Base-by-base conservation (phyloP, 2,329 filamentous ascomycete genomes). In the Fusarium algeriense region DNA sequence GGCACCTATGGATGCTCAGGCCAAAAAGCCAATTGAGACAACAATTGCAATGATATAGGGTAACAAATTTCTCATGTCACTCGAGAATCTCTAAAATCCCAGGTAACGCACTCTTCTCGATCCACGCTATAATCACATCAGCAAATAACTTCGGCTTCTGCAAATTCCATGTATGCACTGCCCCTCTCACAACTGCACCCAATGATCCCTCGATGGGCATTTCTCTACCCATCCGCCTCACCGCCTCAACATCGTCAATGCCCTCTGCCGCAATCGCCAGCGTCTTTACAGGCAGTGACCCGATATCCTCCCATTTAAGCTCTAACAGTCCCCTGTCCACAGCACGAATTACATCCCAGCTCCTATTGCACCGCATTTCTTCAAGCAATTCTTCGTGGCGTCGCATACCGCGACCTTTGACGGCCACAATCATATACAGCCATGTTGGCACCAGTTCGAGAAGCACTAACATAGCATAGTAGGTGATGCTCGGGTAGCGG, bases 81-180 rank as follows among this genome's bases (percentile, higher is more conserved):
- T 35, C 56, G 40, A 75, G 52, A 30, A 69, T 32, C 63, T 78
- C 75, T 45, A 78, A 69, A 9, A 59, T 75, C 11, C 59, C 55
- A 11, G 80, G 80, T 54, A 83, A 53, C 28, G 60, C 53, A 28
- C 55, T 53, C 23, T 68, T 69, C 38, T 77, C 72, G 13, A 81
- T 64, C 81, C 82, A 84, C 7, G 80, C 79, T 64, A 71, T 75
- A 14, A 84, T 73, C 4, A 75, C 80, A 38, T 74, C 70, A 2
- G 81, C 80, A 69, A 84, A 84, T 10, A 83, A 50, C 44, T 78
- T 67, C 3, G 82, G 83, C 35, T 80, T 73, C 60, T 84, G 82
- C 64, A 84, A 60, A 60, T 83, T 79, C 83, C 82, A 83, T 40
- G 77, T 77, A 71, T 84, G 81, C 32, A 80, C 75, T 19, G 81